Evolutionary conservation across 2,329 filamentous ascomycete genomes (phyloP).

Genomic region (Trichoderma breve): DNA sequence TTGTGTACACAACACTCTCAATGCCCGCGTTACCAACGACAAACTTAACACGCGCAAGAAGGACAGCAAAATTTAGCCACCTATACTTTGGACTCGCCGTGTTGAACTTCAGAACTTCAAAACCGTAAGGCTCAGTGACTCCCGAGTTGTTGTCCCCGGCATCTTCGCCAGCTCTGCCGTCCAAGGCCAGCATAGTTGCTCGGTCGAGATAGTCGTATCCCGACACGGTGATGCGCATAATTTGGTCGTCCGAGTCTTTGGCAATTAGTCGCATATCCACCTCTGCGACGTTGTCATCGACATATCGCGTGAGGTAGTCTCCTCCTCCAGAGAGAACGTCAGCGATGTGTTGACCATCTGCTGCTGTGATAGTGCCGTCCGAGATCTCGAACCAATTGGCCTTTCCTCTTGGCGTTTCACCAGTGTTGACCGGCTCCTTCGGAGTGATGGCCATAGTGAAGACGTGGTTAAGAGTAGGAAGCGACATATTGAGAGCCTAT

Average conservation of each 20-base stretch:
- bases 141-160: neutral
- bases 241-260: neutral
- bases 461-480: conserved; percentile 2
- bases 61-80: neutral
- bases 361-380: neutral
- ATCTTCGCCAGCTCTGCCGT: neutral
- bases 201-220: conserved; percentile 11
- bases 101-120: conserved; percentile 7
- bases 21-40: neutral
- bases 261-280: conserved; percentile 3
- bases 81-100: neutral
- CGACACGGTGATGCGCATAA: neutral
- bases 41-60: neutral
- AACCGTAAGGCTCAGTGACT: neutral
- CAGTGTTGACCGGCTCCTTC: neutral
- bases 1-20: conserved; percentile 5
- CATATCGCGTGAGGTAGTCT: conserved; percentile 7
- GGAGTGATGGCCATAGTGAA: conserved; percentile 5
- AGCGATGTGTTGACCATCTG: neutral
- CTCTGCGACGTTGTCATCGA: conserved; percentile 2
- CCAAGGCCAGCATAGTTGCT: conserved; percentile 5
- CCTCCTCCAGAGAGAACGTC: neutral
- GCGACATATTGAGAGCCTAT: neutral
- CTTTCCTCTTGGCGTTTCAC: conserved; percentile 4
- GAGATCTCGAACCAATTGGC: conserved; percentile 11